Base-by-base conservation (phyloP, 2,329 filamentous ascomycete genomes). In the Setomelanomma holmii region DNA sequence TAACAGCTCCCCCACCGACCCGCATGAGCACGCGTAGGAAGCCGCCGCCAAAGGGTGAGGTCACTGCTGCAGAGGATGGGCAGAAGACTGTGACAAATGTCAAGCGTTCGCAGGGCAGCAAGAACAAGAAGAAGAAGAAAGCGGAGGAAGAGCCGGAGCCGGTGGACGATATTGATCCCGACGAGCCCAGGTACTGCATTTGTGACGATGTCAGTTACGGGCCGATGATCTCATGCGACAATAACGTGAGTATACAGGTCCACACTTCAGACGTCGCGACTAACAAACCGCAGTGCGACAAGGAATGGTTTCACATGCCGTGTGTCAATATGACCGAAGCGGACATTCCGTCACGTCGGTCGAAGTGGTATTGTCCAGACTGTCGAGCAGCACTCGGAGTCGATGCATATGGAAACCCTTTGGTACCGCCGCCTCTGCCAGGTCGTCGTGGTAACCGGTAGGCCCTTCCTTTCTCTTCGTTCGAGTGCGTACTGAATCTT, bases 311-410 rank as follows among this genome's bases (percentile, higher is more conserved):
- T 72, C 90, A 95, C 69, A 81, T 95, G 35, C 85, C 86, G 58
- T 95, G 90, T 66, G 88, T 95, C 5, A 86, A 82, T 4, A 78
- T 95, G 58, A 68, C 67, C 27, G 79, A 81, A 5, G 56, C 58
- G 19, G 83, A 86, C 20, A 84, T 89, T 53, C 89, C 90, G 10
- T 83, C 86, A 2, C 81, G 89, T 16, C 89, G 88, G 24, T 87
- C 87, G 2, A 92, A 91, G 74, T 95, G 90, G 90, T 95, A 91
- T 66, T 95, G 90, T 73, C 89, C 89, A 1, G 86, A 91, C 43
- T 95, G 90, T 68, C 71, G 73, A 27, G 45, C 47, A 7, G 38
- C 56, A 12, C 57, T 74, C 12, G 51, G 60, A 21, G 61, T 64
- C 3, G 72, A 75, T 41, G 65, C 68, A 1, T 71, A 67, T 51